A percentile compares a stretch with the other conserved stretches of the same genome.
These are phyloP conservation scores for Farysia itapuensis DNA, from an alignment of 1,284 basidiomycete genomes.

Conservation along the genomic window DNA sequence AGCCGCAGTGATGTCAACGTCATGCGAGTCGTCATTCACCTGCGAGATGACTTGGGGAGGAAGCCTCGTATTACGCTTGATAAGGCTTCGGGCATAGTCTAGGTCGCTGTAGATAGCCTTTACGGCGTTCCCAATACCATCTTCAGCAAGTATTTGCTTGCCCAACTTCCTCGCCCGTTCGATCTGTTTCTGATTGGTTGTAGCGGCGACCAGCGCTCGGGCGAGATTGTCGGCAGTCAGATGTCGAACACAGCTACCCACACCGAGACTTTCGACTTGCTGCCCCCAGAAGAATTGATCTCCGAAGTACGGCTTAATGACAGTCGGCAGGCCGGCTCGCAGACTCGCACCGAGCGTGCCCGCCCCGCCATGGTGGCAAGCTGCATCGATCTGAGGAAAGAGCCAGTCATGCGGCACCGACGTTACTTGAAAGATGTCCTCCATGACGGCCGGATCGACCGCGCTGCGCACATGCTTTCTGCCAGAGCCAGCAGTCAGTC, in stretches of 20 bases:
- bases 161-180: conserved; percentile 73
- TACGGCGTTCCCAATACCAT: conserved; percentile 51
- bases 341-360: conserved; percentile 93
- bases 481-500: conserved; percentile 61
- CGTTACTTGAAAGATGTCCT: conserved; percentile 72
- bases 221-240: conserved; percentile 76
- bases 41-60: too few relatives aligned
- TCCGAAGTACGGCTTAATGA: conserved; percentile 96
- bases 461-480: not conserved
- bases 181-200: conserved; percentile 83
- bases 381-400: conserved; percentile 88
- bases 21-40: too few relatives aligned
- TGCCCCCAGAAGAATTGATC: conserved; percentile 97
- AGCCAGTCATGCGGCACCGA: conserved; percentile 97
- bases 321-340: conserved; percentile 86
- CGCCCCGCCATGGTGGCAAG: conserved; percentile 94
- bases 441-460: conserved; percentile 68
- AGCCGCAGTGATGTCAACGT: too few relatives aligned
- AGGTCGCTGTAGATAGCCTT: conserved; percentile 53
- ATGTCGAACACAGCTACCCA: conserved; percentile 81
- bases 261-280: conserved; percentile 82
- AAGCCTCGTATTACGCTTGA: conserved; percentile 23
- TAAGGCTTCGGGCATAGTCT: conserved; percentile 50
- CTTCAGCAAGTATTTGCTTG: conserved; percentile 66
- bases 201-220: conserved; percentile 76